Percentiles rank a stretch among this genome's conserved stretches.
These are phyloP conservation scores for Mycena chlorophos DNA, from an alignment of 768 basidiomycete genomes.

Conservation along the genomic window DNA sequence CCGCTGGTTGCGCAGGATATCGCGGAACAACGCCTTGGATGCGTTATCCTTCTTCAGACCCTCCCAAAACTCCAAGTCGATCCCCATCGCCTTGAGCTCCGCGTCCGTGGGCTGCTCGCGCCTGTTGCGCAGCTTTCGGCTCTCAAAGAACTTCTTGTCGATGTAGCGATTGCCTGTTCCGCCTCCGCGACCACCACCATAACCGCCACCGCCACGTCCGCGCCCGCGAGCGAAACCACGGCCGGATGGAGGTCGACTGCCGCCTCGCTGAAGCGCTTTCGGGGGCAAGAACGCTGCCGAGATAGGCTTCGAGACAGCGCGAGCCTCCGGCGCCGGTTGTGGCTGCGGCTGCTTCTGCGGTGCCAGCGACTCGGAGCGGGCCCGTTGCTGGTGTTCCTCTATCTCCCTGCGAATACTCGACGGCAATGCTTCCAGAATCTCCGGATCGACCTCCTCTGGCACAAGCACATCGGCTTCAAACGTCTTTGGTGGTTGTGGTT, in stretches of 20 bases:
- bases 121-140: slow-evolving; percentile 11
- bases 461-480: too few relatives aligned
- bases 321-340: slow-evolving; percentile 12
- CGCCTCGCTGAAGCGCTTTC: too few relatives aligned
- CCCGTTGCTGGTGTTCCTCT: slow-evolving; percentile 64
- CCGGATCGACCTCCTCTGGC: slow-evolving; percentile 55
- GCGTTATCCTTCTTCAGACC: neutral
- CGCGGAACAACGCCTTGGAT: neutral
- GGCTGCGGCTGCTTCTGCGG: slow-evolving; percentile 18
- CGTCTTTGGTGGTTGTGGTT: too few relatives aligned
- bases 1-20: neutral
- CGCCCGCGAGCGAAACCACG: too few relatives aligned
- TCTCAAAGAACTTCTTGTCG: slow-evolving; percentile 25
- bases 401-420: slow-evolving; percentile 67
- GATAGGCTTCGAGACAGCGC: too few relatives aligned
- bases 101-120: slow-evolving; percentile 43
- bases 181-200: too few relatives aligned
- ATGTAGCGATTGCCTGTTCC: slow-evolving; percentile 11
- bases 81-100: slow-evolving; percentile 62
- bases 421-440: slow-evolving; percentile 71
- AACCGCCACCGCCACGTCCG: too few relatives aligned
- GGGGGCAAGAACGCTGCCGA: too few relatives aligned
- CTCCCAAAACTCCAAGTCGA: slow-evolving; percentile 51
- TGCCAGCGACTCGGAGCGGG: slow-evolving; percentile 47
- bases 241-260: too few relatives aligned